Evolutionary conservation across 192 early-diverging fungal species (phyloP), one percentile per base, ranked within the genome.

Genomic region (Oehlia diaphana): DNA sequence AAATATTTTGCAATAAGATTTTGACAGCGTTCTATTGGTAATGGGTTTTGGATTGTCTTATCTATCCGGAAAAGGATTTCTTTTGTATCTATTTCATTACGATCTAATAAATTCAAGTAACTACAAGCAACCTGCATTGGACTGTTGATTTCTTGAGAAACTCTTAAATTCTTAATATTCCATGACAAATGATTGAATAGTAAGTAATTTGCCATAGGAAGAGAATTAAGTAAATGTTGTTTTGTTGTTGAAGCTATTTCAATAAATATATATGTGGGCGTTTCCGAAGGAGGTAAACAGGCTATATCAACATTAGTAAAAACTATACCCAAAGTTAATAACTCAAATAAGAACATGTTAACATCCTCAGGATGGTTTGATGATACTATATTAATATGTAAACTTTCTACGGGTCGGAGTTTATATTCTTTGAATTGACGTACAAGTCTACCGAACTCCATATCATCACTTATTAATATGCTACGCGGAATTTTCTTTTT

Each of bases 211-310:
- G 44, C 19, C 13, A 81, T 50, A n/a, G 62, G 58, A 5, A 81
- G 3, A n/a, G 80, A 81, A 16, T 69, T 64, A 61, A 67, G 49
- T 26, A 81, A 70, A 42, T 68, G 26, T 47, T 76, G 74, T 21
- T 77, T 65, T 3, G 58, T 31, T 16, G 53, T 76, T 33, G 80
- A 81, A 9, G 73, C 74, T 35, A 81, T 26, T 53, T 81, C 80
- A 10, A 81, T 81, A 47, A 62, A 81, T 16, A 74, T n/a, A 28
- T 6, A 23, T 10, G n/a, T 75, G 33, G 19, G 10, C 2, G 37
- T 3, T 72, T 47, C 14, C 49, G 16, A 35, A 4, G 0, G 0
- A 39, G 44, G n/a, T 4, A 26, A 16, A 1, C 39, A 72, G 49
- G 42, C 44, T n/a, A 12, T 21, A 2, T 19, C 44, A 3, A 3